Base-by-base conservation (phyloP, 2,329 filamentous ascomycete species). In the Monilinia fructigena region DNA sequence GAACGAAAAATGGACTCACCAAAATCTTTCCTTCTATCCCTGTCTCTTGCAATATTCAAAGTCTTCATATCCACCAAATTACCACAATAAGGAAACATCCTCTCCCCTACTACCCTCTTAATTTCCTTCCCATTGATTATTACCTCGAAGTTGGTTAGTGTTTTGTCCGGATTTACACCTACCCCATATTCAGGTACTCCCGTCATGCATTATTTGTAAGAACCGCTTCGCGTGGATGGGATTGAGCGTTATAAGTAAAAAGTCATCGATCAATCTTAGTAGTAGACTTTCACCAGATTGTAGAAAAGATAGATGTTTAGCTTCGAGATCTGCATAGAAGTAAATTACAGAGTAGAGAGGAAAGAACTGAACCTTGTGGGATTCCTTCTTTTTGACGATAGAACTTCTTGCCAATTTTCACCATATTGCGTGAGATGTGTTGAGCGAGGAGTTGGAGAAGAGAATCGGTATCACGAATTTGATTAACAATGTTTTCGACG, bases 281-380 rank as follows among this genome's bases (percentile, higher is more conserved):
- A 99, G 81, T 3, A 97, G 78, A 59, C 85, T 89, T 45, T 89
- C 80, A 6, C 78, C 75, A 0, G 78, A 74, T 20, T 81, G 72
- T 2, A 95, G 78, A 74, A 97, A 98, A 0, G 74, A 75, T 2
- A 98, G 80, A 18, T 89, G 80, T 35, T 87, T 82, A 8, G 79
- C 78, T 77, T 99, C 95, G 1, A 98, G 84, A 69, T 95, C 88
- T 7, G 91, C 93, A 75, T 99, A 99, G 77, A 98, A 97, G 78
- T 96, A 94, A 94, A 78, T 93, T 98, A 81, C 95, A 98, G 6
- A 99, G 82, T 52, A 93, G 82, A 54, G 89, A 91, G 0, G 93
- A 97, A 6, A 99, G 76, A 1, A 97, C 85, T 0, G 93, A 97
- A 10, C 95, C 95, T 77, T 99, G 95, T 0, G 95, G 93, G 50